Evolutionary conservation across 2,329 filamentous ascomycete genomes (phyloP).

Genomic region (Fusarium sp.): DNA sequence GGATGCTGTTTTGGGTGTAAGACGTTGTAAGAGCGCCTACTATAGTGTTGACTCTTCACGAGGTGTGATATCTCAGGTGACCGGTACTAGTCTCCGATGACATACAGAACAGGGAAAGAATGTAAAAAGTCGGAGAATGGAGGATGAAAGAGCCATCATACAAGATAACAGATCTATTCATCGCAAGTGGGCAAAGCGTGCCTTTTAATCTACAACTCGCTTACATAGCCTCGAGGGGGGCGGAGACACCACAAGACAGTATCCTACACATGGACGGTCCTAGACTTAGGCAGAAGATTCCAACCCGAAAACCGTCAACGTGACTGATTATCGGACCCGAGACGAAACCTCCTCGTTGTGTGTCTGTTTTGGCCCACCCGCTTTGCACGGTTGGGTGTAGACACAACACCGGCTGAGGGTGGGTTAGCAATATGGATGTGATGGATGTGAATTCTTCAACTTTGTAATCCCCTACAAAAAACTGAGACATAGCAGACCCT

Average conservation of each 20-base stretch:
- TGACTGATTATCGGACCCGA: constrained; percentile 32
- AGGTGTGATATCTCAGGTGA: constrained; percentile 38
- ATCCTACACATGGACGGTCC: constrained; percentile 11
- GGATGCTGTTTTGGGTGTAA: constrained; percentile 30
- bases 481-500: constrained; percentile 35
- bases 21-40: constrained; percentile 28
- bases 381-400: constrained; percentile 30
- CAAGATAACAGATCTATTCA: neutral
- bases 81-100: constrained; percentile 28
- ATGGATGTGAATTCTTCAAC: constrained; percentile 28
- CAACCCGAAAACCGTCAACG: constrained; percentile 27
- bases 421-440: constrained; percentile 29
- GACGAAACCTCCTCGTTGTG: constrained; percentile 25
- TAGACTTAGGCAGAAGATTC: constrained; percentile 32
- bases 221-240: constrained; percentile 23
- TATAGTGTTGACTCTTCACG: constrained; percentile 18
- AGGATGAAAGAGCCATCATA: constrained; percentile 32
- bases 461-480: neutral
- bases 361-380: constrained; percentile 39
- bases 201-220: constrained; percentile 31
- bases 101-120: constrained; percentile 15
- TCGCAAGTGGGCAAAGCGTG: constrained; percentile 24
- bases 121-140: constrained; percentile 12
- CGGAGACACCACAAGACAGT: constrained; percentile 16
- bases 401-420: constrained; percentile 33